A percentile compares a stretch with the other conserved stretches of the same genome.
phyloP scores from a whole-genome alignment of 306 rosid genomes.

The Inga laurina region DNA sequence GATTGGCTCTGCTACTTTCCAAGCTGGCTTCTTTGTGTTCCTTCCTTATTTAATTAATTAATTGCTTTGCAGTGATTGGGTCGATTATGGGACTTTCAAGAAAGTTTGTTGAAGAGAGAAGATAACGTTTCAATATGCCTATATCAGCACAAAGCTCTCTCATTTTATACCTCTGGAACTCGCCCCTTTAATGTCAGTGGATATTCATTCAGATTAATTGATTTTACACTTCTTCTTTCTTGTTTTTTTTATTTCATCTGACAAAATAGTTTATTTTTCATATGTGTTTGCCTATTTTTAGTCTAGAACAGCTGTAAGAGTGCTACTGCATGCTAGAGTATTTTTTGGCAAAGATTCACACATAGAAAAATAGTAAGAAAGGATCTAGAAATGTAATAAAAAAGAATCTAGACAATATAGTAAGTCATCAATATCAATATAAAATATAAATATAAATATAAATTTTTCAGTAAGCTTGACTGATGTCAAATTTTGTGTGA shows the following conservation, averaged over 20 bases:
- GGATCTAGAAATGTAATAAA: not conserved
- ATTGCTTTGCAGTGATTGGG: not conserved
- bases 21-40: not conserved
- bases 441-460: not conserved
- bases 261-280: too few relatives aligned
- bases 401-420: too few relatives aligned
- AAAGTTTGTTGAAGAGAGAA: not conserved
- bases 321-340: too few relatives aligned
- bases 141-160: not conserved
- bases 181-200: too few relatives aligned
- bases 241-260: too few relatives aligned
- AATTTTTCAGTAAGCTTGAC: not conserved
- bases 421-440: not conserved
- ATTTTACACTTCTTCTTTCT: too few relatives aligned
- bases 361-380: too few relatives aligned
- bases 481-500: not conserved
- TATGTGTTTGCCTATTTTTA: not conserved
- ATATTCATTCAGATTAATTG: too few relatives aligned
- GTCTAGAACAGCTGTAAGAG: not conserved
- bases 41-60: not conserved
- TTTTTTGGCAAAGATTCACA: not conserved
- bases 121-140: too few relatives aligned
- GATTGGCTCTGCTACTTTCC: not conserved
- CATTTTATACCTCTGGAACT: not conserved
- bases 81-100: not conserved